Conservation (phyloP, 805 yeast genomes). For the Metschnikowia lunata region DNA sequence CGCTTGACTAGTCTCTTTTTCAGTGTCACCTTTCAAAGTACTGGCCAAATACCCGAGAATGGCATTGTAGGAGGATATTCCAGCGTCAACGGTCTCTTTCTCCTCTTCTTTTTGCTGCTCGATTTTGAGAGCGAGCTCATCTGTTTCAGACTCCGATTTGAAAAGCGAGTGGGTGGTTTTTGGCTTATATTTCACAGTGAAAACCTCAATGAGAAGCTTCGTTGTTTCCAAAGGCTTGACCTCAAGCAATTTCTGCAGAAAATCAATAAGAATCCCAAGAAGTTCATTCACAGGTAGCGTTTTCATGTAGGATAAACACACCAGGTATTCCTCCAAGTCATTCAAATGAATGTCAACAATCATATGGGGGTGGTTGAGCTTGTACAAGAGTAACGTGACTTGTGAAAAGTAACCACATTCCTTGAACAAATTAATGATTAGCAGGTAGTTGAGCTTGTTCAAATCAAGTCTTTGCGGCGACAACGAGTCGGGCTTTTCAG, state of each 20-base stretch:
- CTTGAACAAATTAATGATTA: slow-evolving; percentile 64
- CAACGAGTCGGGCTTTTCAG: slow-evolving; percentile 10
- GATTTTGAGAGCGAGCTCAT: background rate
- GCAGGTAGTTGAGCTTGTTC: slow-evolving; percentile 46
- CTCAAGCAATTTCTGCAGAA: slow-evolving; percentile 62
- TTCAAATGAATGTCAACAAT: slow-evolving; percentile 73
- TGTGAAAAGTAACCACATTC: slow-evolving; percentile 64
- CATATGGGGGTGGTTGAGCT: slow-evolving; percentile 64
- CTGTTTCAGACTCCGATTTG: background rate
- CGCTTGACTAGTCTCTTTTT: background rate
- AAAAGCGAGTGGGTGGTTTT: slow-evolving; percentile 11
- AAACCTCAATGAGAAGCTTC: slow-evolving; percentile 73
- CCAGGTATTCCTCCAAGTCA: slow-evolving; percentile 56
- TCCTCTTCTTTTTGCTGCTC: slow-evolving; percentile 1
- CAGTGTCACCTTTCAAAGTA: slow-evolving; percentile 1
- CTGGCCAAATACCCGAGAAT: slow-evolving; percentile 16
- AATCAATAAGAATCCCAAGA: slow-evolving; percentile 61
- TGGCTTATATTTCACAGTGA: slow-evolving; percentile 78
- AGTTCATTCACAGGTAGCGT: slow-evolving; percentile 74
- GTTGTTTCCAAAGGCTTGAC: slow-evolving; percentile 76
- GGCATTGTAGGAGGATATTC: slow-evolving; percentile 14
- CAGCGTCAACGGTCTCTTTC: slow-evolving; percentile 14
- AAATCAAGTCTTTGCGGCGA: slow-evolving; percentile 8
- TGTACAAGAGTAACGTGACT: slow-evolving; percentile 67
- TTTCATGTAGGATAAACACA: slow-evolving; percentile 61